phyloP scores from a whole-genome alignment of 129 eudicot species.

The Calendula officinalis region DNA sequence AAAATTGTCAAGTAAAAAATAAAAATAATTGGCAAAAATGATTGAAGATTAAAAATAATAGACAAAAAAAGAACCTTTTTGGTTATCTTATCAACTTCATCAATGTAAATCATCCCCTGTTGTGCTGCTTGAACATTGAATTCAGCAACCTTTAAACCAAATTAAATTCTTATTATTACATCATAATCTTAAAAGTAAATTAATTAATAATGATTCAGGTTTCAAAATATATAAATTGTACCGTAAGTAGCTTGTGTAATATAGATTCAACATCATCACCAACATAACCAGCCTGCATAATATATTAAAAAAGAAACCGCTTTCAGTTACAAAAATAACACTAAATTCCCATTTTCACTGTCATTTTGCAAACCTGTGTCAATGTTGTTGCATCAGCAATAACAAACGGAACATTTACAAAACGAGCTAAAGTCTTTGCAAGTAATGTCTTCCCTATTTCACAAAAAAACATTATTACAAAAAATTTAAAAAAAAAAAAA shows the following conservation, averaged over 20 bases:
- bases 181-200: neutral
- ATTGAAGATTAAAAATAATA: neutral
- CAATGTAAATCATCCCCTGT: slow-evolving; percentile 94
- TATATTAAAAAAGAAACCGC: slow-evolving; percentile 14
- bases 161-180: slow-evolving; percentile 6
- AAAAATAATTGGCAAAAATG: neutral
- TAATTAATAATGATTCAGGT: no score
- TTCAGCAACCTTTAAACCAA: slow-evolving; percentile 72
- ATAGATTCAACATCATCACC: slow-evolving; percentile 99
- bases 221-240: slow-evolving; percentile 25
- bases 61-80: slow-evolving; percentile 54
- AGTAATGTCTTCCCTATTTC: slow-evolving; percentile 89
- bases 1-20: slow-evolving; percentile 1
- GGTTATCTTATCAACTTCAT: slow-evolving; percentile 97
- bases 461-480: slow-evolving; percentile 16
- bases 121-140: slow-evolving; percentile 96
- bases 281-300: slow-evolving; percentile 96
- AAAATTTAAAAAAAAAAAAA: neutral
- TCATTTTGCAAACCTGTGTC: slow-evolving; percentile 57
- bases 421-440: slow-evolving; percentile 94
- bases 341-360: slow-evolving; percentile 17
- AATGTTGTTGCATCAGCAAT: slow-evolving; percentile 98
- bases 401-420: slow-evolving; percentile 93
- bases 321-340: slow-evolving; percentile 10
- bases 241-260: slow-evolving; percentile 82